Evolutionary conservation across 495 filamentous ascomycete species (phyloP).

Genomic region (Talaromyces ruber): DNA sequence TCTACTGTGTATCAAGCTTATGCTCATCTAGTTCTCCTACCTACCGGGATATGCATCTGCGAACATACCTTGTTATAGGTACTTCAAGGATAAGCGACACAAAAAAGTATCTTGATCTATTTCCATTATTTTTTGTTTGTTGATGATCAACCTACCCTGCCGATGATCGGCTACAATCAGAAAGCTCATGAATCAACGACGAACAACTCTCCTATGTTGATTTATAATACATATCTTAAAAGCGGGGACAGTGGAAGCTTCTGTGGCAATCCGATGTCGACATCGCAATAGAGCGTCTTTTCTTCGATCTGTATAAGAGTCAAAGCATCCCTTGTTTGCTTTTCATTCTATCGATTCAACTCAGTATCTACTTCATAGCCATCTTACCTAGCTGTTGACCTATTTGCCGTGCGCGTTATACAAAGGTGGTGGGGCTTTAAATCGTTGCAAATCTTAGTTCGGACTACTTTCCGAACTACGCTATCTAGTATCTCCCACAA

Average conservation of each 20-base stretch:
- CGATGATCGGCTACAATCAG: no score
- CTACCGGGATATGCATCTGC: no score
- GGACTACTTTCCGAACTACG: neutral
- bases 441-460: neutral
- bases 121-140: no score
- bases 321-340: neutral
- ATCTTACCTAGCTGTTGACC: no score
- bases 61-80: no score
- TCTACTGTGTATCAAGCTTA: no score
- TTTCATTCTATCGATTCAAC: neutral
- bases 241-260: no score
- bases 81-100: no score
- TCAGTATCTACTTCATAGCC: neutral
- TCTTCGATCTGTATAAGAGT: neutral
- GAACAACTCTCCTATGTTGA: neutral
- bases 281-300: neutral
- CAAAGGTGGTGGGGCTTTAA: neutral
- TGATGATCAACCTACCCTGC: no score
- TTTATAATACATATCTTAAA: neutral
- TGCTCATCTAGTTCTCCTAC: no score
- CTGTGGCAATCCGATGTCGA: neutral
- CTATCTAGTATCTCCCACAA: neutral
- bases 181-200: no score
- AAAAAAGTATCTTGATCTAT: no score
- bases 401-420: neutral